phyloP scores from a whole-genome alignment of 139 green algal species.

The Parachlorella kessleri region DNA sequence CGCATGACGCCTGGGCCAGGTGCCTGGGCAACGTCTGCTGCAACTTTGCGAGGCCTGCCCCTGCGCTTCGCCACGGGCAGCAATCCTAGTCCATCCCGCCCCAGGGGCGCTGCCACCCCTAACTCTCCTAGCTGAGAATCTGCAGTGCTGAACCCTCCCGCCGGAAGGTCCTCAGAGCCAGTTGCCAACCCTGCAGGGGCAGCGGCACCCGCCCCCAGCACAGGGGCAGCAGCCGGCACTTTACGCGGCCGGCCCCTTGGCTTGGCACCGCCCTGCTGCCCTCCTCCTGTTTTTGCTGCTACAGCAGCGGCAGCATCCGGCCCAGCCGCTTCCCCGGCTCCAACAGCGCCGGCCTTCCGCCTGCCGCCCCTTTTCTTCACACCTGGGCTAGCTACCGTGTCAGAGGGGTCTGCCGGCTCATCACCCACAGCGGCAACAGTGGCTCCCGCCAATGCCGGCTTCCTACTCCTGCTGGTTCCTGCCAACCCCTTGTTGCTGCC shows the following conservation, averaged over 20 bases:
- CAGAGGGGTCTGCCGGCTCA: neutral
- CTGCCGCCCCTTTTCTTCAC: neutral
- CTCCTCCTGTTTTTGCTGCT: neutral
- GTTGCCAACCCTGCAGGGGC: neutral
- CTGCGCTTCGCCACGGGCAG: neutral
- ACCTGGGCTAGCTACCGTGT: neutral
- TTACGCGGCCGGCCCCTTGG: neutral
- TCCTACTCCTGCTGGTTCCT: neutral
- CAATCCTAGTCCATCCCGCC: neutral
- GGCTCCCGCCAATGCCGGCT: neutral
- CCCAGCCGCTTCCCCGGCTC: neutral
- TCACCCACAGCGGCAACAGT: neutral
- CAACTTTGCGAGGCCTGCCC: neutral
- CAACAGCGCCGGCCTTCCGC: neutral
- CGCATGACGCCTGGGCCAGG: neutral
- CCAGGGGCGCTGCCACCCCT: neutral
- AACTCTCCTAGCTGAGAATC: neutral
- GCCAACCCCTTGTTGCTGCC: neutral
- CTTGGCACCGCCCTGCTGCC: neutral
- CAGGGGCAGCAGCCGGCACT: no score
- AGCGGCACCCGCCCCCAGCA: no score
- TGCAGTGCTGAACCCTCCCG: neutral
- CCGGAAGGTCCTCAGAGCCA: neutral
- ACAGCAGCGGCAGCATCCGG: neutral
- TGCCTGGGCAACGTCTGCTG: neutral